Base-by-base conservation (phyloP, 164 flowering plant genomes). In the Magnolia officinalis region DNA sequence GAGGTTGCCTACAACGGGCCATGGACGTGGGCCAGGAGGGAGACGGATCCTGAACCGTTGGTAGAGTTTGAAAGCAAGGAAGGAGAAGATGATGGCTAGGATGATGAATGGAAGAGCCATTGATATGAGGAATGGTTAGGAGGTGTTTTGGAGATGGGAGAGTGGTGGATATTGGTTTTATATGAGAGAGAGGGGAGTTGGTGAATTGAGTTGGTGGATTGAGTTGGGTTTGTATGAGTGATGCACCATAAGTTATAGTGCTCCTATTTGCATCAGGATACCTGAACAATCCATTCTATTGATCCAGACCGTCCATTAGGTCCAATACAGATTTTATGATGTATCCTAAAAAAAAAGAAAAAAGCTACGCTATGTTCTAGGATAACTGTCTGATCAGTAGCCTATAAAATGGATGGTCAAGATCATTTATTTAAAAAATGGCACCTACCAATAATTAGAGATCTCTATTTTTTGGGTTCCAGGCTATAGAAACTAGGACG, bases 21-120 rank as follows among this genome's bases (percentile, higher is more conserved):
- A 81, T 21, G 87, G 87, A 4, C 83, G 76, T 16, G 91, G 91
- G 18, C 91, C 91, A 13, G 90, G 91, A 2, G 91, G 91, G 24
- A 88, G 85, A 75, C 84, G 85, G 81, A 51, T 78, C 59, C 82
- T 76, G 16, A 85, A 72, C 31, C 84, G 66, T 19, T 70, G 80
- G 76, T 80, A 80, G 64, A 85, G 79, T 6, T 76, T 80, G 82
- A 83, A 67, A 1, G 75, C 75, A 1, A 81, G 50, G 70, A 31
- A 13, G 70, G 70, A 9, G 18, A 67, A 31, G 49, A 1, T 4
- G 50, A 26, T 13, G 45, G 31, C 19, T 11, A 67, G 18, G 50
- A 67, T 31, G n/a, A 67, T 26, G 16, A 70, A 19, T 10, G 73
- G 29, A 29, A 58, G 37, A 55, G 67, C 77, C 82, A 77, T 77